phyloP scores from a whole-genome alignment of 768 basidiomycete genomes.

The Mycena latifolia region DNA sequence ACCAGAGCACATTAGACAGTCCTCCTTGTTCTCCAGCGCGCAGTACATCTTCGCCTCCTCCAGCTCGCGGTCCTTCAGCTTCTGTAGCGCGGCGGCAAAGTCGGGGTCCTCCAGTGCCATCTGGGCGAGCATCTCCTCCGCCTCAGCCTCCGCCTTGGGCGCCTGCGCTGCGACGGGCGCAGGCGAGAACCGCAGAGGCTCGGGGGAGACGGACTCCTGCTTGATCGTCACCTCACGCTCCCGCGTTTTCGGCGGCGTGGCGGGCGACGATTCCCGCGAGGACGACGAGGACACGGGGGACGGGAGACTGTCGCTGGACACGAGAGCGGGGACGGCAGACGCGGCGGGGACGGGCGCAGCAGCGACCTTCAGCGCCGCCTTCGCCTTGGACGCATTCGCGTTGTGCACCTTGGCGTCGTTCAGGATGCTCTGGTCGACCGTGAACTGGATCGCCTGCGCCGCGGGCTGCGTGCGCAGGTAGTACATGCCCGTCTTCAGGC shows the following conservation, averaged over 20 bases:
- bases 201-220: conserved; percentile 42
- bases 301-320: conserved; percentile 42
- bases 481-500: conserved; percentile 88
- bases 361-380: conserved; percentile 36
- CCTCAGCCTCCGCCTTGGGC: conserved; percentile 37
- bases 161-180: conserved; percentile 36
- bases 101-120: conserved; percentile 77
- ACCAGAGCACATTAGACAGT: conserved; percentile 93
- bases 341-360: conserved; percentile 36
- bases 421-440: conserved; percentile 76
- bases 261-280: conserved; percentile 26
- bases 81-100: conserved; percentile 81
- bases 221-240: conserved; percentile 40
- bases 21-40: conserved; percentile 94
- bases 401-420: conserved; percentile 70
- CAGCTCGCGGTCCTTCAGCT: conserved; percentile 77
- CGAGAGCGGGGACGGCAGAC: conserved; percentile 35
- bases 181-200: conserved; percentile 27
- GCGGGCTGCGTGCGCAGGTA: conserved; percentile 86
- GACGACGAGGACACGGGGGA: conserved; percentile 42
- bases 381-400: conserved; percentile 43
- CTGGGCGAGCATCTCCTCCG: conserved; percentile 57
- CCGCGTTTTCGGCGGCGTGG: conserved; percentile 31
- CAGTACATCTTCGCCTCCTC: conserved; percentile 88
- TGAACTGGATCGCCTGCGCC: conserved; percentile 84